phyloP scores from a whole-genome alignment of 805 yeast species.

The Ogataea pini region DNA sequence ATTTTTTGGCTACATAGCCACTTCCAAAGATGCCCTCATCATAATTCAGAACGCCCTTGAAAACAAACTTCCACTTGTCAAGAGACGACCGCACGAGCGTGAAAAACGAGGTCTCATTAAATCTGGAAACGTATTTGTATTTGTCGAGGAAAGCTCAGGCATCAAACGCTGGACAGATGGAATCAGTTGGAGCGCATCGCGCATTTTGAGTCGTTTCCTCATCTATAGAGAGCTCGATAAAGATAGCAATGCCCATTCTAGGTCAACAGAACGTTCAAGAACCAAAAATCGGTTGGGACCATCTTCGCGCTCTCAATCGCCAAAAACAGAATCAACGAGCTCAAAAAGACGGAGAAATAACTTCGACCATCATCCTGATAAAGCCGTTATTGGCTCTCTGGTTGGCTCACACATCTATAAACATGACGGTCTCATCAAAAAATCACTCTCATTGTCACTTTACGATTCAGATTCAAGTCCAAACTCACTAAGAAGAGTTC shows the following conservation, averaged over 20 bases:
- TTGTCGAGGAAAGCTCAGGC: constrained; percentile 77
- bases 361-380: neutral
- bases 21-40: constrained; percentile 80
- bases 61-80: constrained; percentile 58
- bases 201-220: constrained; percentile 82
- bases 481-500: constrained; percentile 43
- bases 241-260: constrained; percentile 33
- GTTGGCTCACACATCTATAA: constrained; percentile 64
- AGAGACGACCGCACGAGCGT: constrained; percentile 79
- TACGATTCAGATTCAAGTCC: constrained; percentile 25
- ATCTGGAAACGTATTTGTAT: constrained; percentile 82
- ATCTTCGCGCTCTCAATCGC: neutral
- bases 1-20: constrained; percentile 72
- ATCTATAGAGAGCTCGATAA: constrained; percentile 73
- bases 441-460: constrained; percentile 71
- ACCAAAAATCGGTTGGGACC: constrained; percentile 31
- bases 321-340: constrained; percentile 3
- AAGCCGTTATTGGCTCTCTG: constrained; percentile 54
- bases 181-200: constrained; percentile 89
- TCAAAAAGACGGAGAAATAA: constrained; percentile 8
- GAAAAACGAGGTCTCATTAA: constrained; percentile 67
- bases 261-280: neutral
- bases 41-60: constrained; percentile 78
- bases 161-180: constrained; percentile 97
- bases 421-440: constrained; percentile 75